Conservation (phyloP, 345 rosid genomes). For the Citrus inodora region DNA sequence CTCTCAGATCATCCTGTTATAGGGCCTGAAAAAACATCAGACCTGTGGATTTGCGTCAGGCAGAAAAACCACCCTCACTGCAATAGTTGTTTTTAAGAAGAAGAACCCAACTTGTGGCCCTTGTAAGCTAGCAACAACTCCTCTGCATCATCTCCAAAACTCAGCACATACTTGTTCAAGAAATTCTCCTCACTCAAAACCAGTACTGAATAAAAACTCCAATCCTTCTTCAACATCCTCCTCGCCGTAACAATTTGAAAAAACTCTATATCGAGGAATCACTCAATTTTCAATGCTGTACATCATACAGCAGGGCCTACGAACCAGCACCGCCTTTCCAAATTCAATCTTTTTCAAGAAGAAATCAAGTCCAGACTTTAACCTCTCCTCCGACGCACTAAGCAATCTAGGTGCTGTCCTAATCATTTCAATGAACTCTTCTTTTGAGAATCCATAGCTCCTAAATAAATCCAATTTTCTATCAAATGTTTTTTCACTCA, state of each 20-base stretch:
- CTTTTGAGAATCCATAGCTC: constrained; percentile 27
- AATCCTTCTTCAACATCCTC: constrained; percentile 29
- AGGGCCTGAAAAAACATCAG: no score
- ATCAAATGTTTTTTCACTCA: no score
- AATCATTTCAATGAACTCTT: constrained; percentile 24
- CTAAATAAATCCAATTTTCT: no score
- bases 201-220: constrained; percentile 9
- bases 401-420: constrained; percentile 22
- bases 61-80: no score
- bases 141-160: constrained; percentile 26
- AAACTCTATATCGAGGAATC: constrained; percentile 35
- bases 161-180: constrained; percentile 21
- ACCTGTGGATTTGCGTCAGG: no score
- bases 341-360: no score
- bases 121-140: constrained; percentile 37
- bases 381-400: no score
- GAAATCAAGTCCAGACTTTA: no score
- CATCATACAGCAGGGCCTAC: no score
- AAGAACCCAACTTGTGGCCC: constrained; percentile 9
- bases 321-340: no score
- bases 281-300: constrained; percentile 27
- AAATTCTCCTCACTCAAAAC: constrained; percentile 17
- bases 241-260: constrained; percentile 31
- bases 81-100: no score
- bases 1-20: no score